These are phyloP conservation scores for Mesotaenium endlicherianum DNA, from an alignment of 139 green algal species.

Conservation along the genomic window DNA sequence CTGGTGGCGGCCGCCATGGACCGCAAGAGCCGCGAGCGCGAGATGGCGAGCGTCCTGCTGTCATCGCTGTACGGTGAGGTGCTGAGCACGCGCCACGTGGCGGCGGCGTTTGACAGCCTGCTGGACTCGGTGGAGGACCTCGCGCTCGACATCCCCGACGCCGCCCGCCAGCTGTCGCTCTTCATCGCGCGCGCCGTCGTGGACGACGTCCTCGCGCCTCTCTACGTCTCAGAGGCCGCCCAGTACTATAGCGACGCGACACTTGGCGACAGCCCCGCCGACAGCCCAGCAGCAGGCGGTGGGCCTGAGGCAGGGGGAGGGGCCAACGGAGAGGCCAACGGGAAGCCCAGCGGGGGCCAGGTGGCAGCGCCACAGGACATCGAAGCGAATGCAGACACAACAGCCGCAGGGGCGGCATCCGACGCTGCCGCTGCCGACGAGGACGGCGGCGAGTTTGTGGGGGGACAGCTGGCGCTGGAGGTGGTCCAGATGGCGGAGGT, in stretches of 20 bases:
- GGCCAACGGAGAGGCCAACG: too few species aligned
- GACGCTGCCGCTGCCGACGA: too few species aligned
- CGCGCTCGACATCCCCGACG: conserved; percentile 82
- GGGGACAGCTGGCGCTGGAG: background rate
- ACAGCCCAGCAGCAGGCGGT: background rate
- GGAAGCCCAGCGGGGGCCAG: too few species aligned
- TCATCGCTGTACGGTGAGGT: conserved; percentile 76
- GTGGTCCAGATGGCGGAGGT: conserved; percentile 49
- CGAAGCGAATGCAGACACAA: background rate
- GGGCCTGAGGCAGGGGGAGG: too few species aligned
- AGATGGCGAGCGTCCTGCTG: conserved; percentile 82
- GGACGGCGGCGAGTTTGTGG: too few species aligned
- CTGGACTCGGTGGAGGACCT: conserved; percentile 71
- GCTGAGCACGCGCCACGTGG: conserved; percentile 4
- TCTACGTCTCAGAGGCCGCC: conserved; percentile 67
- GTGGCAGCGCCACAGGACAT: background rate
- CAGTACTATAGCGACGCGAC: background rate
- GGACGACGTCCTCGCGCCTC: conserved; percentile 88
- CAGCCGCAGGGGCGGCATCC: background rate
- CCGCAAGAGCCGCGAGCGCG: conserved; percentile 80
- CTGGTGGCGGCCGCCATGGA: conserved; percentile 65
- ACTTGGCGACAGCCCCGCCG: too few species aligned
- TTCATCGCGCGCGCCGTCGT: conserved; percentile 85
- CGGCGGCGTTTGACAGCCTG: conserved; percentile 48
- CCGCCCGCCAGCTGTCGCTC: conserved; percentile 68